Percentiles rank a stretch among this genome's conserved stretches.
These are phyloP conservation scores for Arabidopsis lyrata DNA, from an alignment of 441 rosid genomes.

Conservation along the genomic window DNA sequence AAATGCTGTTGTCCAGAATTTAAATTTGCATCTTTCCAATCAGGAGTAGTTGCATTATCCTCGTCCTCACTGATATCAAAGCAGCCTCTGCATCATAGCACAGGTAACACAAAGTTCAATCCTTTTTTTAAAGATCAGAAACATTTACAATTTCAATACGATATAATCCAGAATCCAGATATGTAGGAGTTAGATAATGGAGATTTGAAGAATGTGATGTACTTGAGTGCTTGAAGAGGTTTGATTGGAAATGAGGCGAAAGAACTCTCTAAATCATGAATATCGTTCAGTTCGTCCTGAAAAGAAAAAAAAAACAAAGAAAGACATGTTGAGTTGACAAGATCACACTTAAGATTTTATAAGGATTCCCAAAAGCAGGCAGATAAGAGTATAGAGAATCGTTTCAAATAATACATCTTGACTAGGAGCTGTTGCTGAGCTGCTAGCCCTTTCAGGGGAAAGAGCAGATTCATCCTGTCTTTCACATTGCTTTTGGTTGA, in stretches of 20 bases:
- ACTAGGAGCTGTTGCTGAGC: constrained; percentile 58
- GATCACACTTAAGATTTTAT: neutral
- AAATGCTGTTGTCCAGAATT: constrained; percentile 57
- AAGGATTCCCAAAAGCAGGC: constrained; percentile 27
- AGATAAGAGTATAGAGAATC: constrained; percentile 30
- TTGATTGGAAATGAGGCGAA: constrained; percentile 82
- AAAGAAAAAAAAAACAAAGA: constrained; percentile 43
- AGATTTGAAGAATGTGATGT: constrained; percentile 37
- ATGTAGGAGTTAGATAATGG: constrained; percentile 16
- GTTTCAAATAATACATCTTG: constrained; percentile 59
- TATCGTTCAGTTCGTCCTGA: constrained; percentile 74
- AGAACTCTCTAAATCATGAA: constrained; percentile 80
- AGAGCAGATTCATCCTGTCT: constrained; percentile 50
- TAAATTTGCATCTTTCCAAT: constrained; percentile 54
- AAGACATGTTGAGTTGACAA: constrained; percentile 29
- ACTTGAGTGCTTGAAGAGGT: constrained; percentile 95
- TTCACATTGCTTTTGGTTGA: constrained; percentile 55
- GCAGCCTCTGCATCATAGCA: constrained; percentile 72
- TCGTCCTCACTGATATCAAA: constrained; percentile 86
- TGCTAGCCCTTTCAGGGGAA: constrained; percentile 58
- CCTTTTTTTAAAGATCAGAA: neutral
- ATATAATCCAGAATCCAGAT: neutral
- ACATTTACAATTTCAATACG: neutral
- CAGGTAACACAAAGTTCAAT: constrained; percentile 11
- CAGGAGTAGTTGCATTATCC: constrained; percentile 62